These are phyloP conservation scores for Pyrenophora teres DNA, from an alignment of 2,329 filamentous ascomycete genomes.

Conservation along the genomic window DNA sequence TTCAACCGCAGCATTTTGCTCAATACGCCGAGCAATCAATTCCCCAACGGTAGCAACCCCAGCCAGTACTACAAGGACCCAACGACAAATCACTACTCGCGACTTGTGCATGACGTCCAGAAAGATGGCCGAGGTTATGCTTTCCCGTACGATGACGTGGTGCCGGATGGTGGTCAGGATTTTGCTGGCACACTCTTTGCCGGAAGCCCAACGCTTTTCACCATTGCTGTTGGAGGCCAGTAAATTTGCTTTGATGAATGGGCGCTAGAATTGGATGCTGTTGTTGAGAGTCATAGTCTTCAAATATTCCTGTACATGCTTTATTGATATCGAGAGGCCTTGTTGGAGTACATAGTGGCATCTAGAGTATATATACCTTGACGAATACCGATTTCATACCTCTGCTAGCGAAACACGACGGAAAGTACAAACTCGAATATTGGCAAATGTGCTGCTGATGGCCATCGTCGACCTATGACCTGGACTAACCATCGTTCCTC, in stretches of 20 bases:
- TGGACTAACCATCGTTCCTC: too few species aligned
- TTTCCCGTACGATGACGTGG: slow-evolving; percentile 72
- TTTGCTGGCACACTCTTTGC: slow-evolving; percentile 59
- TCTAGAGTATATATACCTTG: too few species aligned
- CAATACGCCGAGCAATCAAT: slow-evolving; percentile 40
- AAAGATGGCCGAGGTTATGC: slow-evolving; percentile 66
- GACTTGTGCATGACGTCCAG: slow-evolving; percentile 65
- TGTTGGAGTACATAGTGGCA: too few species aligned
- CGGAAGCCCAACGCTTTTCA: slow-evolving; percentile 53
- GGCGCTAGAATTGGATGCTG: background rate
- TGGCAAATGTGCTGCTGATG: too few species aligned
- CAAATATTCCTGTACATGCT: too few species aligned
- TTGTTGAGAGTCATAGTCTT: background rate
- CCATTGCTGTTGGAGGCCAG: slow-evolving; percentile 54
- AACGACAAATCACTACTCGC: slow-evolving; percentile 61
- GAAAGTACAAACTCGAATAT: too few species aligned
- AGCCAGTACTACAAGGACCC: slow-evolving; percentile 42
- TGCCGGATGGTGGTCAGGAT: slow-evolving; percentile 60
- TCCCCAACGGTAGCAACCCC: slow-evolving; percentile 43
- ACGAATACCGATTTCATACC: too few species aligned
- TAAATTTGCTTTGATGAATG: background rate
- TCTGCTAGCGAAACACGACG: too few species aligned
- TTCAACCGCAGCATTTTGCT: slow-evolving; percentile 76
- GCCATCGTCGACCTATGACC: too few species aligned
- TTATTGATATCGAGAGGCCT: too few species aligned